Evolutionary conservation across 768 basidiomycete species (phyloP).

Genomic region (Suillus placidus): DNA sequence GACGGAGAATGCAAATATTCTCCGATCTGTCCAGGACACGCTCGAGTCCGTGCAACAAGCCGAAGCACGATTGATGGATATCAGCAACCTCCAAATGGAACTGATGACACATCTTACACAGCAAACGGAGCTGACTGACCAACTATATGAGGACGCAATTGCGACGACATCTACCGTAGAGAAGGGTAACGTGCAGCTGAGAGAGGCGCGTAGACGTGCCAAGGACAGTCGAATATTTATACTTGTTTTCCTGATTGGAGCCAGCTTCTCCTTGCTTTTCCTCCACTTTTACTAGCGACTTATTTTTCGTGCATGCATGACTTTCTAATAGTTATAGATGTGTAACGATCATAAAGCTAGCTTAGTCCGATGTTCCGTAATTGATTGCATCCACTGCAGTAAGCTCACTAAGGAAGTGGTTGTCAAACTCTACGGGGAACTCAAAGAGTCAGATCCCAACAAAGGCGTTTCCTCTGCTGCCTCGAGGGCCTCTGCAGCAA

Average conservation of each 20-base stretch:
- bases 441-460: constrained; percentile 29
- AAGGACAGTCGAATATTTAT: constrained; percentile 89
- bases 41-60: constrained; percentile 90
- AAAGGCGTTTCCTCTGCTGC: constrained; percentile 65
- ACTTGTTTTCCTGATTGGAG: constrained; percentile 88
- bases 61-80: constrained; percentile 89
- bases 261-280: constrained; percentile 89
- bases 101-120: constrained; percentile 83
- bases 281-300: constrained; percentile 81
- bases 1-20: constrained; percentile 83
- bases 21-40: constrained; percentile 82
- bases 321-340: constrained; percentile 8
- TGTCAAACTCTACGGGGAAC: constrained; percentile 1
- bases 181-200: constrained; percentile 88
- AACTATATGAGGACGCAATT: constrained; percentile 93
- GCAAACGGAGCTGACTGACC: constrained; percentile 92
- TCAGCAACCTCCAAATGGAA: constrained; percentile 91
- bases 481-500: constrained; percentile 62
- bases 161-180: constrained; percentile 83
- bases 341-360: background rate
- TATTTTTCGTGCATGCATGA: constrained; percentile 9
- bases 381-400: background rate
- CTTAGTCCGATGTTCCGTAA: background rate
- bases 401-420: background rate
- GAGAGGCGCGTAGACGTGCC: constrained; percentile 84